phyloP scores from a whole-genome alignment of 2,329 filamentous ascomycete genomes.

The Aspergillus viridinutans region DNA sequence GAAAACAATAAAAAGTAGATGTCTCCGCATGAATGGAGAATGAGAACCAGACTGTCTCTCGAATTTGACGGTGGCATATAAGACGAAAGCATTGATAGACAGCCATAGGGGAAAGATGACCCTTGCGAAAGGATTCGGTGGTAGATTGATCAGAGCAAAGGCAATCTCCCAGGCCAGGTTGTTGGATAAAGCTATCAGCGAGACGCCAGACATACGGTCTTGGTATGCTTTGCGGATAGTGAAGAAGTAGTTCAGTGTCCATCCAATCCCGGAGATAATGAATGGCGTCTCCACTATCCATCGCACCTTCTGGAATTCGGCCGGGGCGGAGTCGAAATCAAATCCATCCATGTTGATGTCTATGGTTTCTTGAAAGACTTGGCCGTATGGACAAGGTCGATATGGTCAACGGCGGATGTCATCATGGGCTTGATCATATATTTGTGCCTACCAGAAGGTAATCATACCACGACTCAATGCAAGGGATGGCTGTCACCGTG shows the following conservation, averaged over 20 bases:
- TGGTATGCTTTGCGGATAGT: conserved; percentile 1
- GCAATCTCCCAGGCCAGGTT: conserved; percentile 5
- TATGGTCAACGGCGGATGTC: not conserved
- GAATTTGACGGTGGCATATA: not conserved
- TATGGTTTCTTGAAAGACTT: not conserved
- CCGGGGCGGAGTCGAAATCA: not conserved
- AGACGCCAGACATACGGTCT: not conserved
- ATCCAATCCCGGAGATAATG: not conserved
- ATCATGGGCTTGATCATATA: not conserved
- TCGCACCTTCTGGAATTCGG: conserved; percentile 1
- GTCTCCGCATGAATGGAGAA: not conserved
- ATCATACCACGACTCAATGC: not conserved
- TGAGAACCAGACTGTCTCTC: not conserved
- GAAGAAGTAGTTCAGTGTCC: conserved; percentile 2
- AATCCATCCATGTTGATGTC: conserved; percentile 2
- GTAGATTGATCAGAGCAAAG: not conserved
- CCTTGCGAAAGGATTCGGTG: not conserved
- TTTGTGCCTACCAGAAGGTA: not conserved
- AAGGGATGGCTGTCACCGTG: not conserved
- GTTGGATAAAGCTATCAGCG: conserved; percentile 1
- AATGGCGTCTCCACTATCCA: not conserved
- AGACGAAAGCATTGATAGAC: conserved; percentile 1
- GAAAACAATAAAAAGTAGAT: not conserved
- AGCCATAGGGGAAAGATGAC: not conserved
- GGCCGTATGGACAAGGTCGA: not conserved